Evolutionary conservation across 2,329 filamentous ascomycete species (phyloP).

Genomic region (Trichoderma asperellum): DNA sequence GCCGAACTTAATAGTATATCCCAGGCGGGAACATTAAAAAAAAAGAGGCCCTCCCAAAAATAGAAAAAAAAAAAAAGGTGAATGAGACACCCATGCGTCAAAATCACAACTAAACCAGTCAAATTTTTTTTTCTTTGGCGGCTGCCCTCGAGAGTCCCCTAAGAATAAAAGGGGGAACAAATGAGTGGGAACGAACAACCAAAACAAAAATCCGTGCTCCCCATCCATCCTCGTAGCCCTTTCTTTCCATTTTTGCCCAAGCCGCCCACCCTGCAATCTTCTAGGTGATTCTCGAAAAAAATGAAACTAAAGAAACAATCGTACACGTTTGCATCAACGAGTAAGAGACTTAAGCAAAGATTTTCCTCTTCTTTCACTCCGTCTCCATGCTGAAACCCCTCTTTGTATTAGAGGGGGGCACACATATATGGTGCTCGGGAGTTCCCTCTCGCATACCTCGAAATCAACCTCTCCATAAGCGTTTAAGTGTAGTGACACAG

Average conservation of each 20-base stretch:
- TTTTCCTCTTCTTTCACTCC: conserved; percentile 28
- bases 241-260: conserved; percentile 34
- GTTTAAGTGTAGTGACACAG: conserved; percentile 26
- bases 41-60: not conserved
- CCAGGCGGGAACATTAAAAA: conserved; percentile 17
- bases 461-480: conserved; percentile 31
- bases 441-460: conserved; percentile 37
- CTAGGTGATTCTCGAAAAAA: conserved; percentile 39
- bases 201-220: conserved; percentile 34
- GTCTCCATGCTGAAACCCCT: conserved; percentile 19
- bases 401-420: conserved; percentile 30
- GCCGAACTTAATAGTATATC: conserved; percentile 14
- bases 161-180: conserved; percentile 30
- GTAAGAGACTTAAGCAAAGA: conserved; percentile 29
- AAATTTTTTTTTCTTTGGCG: conserved; percentile 20
- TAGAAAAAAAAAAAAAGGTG: conserved; percentile 15
- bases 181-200: conserved; percentile 34
- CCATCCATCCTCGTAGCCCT: conserved; percentile 29
- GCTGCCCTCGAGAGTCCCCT: conserved; percentile 21
- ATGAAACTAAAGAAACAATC: conserved; percentile 39
- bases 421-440: conserved; percentile 39
- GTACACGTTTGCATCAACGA: conserved; percentile 43
- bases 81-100: conserved; percentile 26
- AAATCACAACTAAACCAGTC: conserved; percentile 29
- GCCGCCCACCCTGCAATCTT: conserved; percentile 40